These are phyloP conservation scores for Grosmannia clavigera DNA, from an alignment of 2,329 filamentous ascomycete species.

Conservation along the genomic window DNA sequence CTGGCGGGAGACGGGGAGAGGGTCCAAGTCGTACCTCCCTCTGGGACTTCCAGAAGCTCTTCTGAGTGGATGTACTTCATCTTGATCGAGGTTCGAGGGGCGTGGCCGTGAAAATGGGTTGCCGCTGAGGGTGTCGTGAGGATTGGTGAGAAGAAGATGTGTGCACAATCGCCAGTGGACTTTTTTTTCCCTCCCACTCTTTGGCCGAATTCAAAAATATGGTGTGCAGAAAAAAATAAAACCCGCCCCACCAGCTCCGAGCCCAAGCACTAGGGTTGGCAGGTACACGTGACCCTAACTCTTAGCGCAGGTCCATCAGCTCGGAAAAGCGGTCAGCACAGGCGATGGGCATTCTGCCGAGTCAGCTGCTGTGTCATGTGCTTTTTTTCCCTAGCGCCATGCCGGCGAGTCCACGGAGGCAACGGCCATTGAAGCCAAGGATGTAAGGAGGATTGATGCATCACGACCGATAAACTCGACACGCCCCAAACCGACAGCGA, in stretches of 20 bases:
- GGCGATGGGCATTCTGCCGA: background rate
- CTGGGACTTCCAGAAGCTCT: conserved; percentile 89
- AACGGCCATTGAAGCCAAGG: background rate
- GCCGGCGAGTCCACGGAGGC: background rate
- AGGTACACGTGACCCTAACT: background rate
- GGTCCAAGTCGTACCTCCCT: conserved; percentile 60
- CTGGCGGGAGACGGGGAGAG: background rate
- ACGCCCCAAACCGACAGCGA: background rate
- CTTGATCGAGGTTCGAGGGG: conserved; percentile 48
- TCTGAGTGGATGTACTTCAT: conserved; percentile 99
- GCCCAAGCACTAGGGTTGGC: conserved; percentile 2
- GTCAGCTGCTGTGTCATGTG: conserved; percentile 2
- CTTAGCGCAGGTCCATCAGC: background rate
- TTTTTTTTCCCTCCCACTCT: conserved; percentile 5
- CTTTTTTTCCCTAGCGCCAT: background rate
- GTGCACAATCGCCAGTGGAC: conserved; percentile 1
- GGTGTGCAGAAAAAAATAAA: conserved; percentile 7
- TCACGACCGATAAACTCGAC: background rate
- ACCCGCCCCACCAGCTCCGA: background rate
- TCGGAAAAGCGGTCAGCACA: conserved; percentile 1
- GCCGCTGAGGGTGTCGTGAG: conserved; percentile 8
- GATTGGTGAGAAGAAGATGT: conserved; percentile 2
- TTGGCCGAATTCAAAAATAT: conserved; percentile 4
- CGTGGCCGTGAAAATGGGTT: conserved; percentile 25
- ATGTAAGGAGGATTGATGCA: background rate